phyloP scores from a whole-genome alignment of 192 early-diverging fungal genomes.

The Phycomyces nitens region DNA sequence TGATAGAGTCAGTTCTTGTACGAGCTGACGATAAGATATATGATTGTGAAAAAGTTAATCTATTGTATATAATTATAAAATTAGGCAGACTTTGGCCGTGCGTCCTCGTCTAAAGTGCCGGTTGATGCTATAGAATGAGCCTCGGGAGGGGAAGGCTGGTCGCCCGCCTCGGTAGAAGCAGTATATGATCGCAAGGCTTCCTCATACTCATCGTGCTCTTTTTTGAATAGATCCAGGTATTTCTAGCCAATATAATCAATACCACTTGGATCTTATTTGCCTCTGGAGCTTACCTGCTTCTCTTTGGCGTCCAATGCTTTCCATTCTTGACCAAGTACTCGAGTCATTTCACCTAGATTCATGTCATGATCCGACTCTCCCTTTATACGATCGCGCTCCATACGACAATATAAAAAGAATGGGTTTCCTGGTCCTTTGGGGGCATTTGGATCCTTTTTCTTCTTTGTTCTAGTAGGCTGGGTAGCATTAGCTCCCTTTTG shows the following conservation, averaged over 20 bases:
- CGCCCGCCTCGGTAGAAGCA: background rate
- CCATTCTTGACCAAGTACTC: slow-evolving; percentile 42
- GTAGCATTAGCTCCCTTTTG: background rate
- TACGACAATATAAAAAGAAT: slow-evolving; percentile 40
- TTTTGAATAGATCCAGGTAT: slow-evolving; percentile 34
- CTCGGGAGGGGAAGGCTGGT: background rate
- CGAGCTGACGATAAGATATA: too few relatives aligned
- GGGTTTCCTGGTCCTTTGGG: slow-evolving; percentile 45
- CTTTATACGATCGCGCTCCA: slow-evolving; percentile 42
- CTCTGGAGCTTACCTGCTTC: slow-evolving; percentile 28
- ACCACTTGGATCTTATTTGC: background rate
- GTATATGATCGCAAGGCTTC: slow-evolving; percentile 32
- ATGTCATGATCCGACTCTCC: slow-evolving; percentile 34
- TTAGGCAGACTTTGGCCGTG: too few relatives aligned
- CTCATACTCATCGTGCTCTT: slow-evolving; percentile 33
- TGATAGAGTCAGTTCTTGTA: too few relatives aligned
- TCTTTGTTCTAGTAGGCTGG: slow-evolving; percentile 14
- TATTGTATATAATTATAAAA: too few relatives aligned
- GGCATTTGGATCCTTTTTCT: slow-evolving; percentile 44
- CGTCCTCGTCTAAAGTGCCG: background rate
- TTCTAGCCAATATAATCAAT: background rate
- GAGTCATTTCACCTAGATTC: slow-evolving; percentile 37
- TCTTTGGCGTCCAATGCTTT: slow-evolving; percentile 35
- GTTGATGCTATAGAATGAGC: background rate
- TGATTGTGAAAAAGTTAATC: too few relatives aligned